phyloP scores from a whole-genome alignment of 192 early-diverging fungal species.

The Oehlia diaphana region DNA sequence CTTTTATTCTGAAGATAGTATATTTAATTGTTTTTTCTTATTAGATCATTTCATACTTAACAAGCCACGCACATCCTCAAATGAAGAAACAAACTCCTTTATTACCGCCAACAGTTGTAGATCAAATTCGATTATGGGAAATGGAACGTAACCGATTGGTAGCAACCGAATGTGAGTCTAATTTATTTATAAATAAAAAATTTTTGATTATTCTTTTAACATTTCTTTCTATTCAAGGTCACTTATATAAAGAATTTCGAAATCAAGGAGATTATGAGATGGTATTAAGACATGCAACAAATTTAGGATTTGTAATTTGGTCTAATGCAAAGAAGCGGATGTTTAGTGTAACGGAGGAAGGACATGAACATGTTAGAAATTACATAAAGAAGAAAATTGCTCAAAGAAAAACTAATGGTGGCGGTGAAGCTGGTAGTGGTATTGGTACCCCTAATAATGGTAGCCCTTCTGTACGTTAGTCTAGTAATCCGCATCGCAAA shows the following conservation, averaged over 20 bases:
- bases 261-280: slow-evolving; percentile 72
- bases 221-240: slow-evolving; percentile 35
- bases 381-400: slow-evolving; percentile 41
- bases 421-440: not conserved
- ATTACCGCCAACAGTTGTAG: slow-evolving; percentile 87
- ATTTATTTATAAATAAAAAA: not conserved
- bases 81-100: slow-evolving; percentile 82
- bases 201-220: not conserved
- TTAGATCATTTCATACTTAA: slow-evolving; percentile 87
- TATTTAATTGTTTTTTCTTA: not conserved
- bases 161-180: slow-evolving; percentile 40
- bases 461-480: not conserved
- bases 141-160: slow-evolving; percentile 84
- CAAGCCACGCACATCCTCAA: slow-evolving; percentile 88
- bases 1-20: not conserved
- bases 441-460: not conserved
- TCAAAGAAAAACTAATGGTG: slow-evolving; percentile 11
- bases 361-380: slow-evolving; percentile 65
- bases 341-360: slow-evolving; percentile 74
- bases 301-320: slow-evolving; percentile 80
- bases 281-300: slow-evolving; percentile 72
- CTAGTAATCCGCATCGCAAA: too few species aligned
- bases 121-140: slow-evolving; percentile 97
- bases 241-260: slow-evolving; percentile 78
- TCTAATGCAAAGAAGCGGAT: slow-evolving; percentile 64